Conservation (phyloP, 2,329 filamentous ascomycete genomes). For the Ambrosiella beaveri region DNA sequence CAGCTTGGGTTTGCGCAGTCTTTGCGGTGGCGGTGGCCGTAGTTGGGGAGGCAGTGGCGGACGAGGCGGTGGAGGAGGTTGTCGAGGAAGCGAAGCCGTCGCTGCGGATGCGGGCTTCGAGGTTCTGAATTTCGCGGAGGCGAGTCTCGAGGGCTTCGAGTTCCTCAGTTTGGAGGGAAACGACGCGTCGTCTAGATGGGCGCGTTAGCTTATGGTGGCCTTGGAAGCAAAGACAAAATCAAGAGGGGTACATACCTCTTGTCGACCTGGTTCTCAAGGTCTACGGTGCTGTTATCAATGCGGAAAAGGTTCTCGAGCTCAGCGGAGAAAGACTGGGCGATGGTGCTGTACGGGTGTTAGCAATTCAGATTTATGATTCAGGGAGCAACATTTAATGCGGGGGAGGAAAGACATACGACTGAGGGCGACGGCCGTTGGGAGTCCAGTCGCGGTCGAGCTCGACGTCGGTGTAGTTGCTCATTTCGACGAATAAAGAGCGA, state of each 20-base stretch:
- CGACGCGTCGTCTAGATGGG: conserved; percentile 52
- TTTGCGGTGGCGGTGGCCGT: conserved; percentile 11
- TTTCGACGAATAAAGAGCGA: conserved; percentile 15
- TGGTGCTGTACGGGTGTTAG: conserved; percentile 39
- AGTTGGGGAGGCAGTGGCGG: conserved; percentile 8
- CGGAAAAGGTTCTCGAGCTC: conserved; percentile 82
- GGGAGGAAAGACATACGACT: conserved; percentile 55
- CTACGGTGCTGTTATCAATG: conserved; percentile 60
- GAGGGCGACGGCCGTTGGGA: conserved; percentile 58
- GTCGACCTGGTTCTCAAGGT: conserved; percentile 58
- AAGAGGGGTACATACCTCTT: conserved; percentile 48
- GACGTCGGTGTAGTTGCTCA: conserved; percentile 29
- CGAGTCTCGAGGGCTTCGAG: conserved; percentile 72
- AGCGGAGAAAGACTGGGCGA: conserved; percentile 72
- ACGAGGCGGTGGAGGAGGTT: conserved; percentile 3
- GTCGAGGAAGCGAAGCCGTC: conserved; percentile 11
- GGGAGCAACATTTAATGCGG: not conserved
- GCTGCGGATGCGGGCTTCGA: conserved; percentile 56
- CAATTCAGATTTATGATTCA: not conserved
- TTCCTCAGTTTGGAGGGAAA: conserved; percentile 58
- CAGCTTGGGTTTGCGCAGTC: conserved; percentile 13
- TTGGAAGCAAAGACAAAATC: not conserved
- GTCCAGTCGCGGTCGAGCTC: conserved; percentile 66
- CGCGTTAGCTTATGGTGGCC: not conserved
- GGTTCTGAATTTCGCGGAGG: conserved; percentile 68